Evolutionary conservation across 768 basidiomycete species (phyloP), one percentile per base, ranked within the genome.

Genomic region (Mycena rebaudengoi): DNA sequence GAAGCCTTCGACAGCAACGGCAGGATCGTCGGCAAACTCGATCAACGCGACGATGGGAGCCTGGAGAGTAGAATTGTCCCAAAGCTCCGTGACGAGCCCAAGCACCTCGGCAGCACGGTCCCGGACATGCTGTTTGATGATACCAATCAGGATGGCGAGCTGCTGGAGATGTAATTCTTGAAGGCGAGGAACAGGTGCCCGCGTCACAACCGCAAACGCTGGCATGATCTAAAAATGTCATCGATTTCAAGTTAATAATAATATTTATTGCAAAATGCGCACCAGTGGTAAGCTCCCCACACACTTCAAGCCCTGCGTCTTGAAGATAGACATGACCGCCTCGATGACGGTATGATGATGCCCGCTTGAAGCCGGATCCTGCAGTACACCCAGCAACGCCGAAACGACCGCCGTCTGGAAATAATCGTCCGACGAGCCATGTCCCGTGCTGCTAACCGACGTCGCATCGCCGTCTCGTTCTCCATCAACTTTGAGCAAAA

Each of bases 261-360:
- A n/a, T n/a, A n/a, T n/a, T n/a, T n/a, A n/a, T n/a, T n/a, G n/a
- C n/a, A n/a, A n/a, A n/a, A n/a, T 45, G 65, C 76, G 51, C 71
- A 95, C 95, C 83, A 98, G 96, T 33, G 97, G 94, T n/a, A 99
- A 79, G 77, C 98, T 98, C 4, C 93, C 88, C n/a, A 97, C 96
- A 74, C 95, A 98, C 83, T 96, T 96, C 72, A 99, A 78, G 12
- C 97, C 96, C 73, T 99, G 96, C 0, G 96, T 98, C 76, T 96
- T 96, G 86, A 98, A 99, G 60, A 99, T 99, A 48, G 95, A 91
- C 95, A 99, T 98, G 70, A 99, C 92, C 2, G 96, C 96, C 74
- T 99, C 96, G 58, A 99, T 96, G 39, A 96, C 97, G n/a, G 90
- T 91, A 70, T 98, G 92, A 71, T 99, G 97, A 68, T 94, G 90